A percentile compares a stretch with the other conserved stretches of the same genome.
Conservation (phyloP, 768 basidiomycete genomes). For the Tubosaeta sp. region DNA sequence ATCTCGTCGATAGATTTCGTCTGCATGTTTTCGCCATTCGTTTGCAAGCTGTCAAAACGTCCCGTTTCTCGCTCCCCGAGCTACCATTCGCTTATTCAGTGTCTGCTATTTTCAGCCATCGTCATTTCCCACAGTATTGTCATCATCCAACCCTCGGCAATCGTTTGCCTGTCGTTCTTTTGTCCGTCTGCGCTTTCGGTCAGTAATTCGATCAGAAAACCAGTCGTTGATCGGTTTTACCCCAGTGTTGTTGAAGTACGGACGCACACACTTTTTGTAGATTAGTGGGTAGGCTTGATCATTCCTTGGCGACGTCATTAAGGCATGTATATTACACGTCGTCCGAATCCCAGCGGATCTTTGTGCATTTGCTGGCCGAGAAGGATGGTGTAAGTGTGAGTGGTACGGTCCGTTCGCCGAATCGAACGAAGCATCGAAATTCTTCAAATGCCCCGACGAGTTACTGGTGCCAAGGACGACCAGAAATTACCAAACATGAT, state of each 20-base stretch:
- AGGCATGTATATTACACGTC: no score
- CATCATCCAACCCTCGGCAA: neutral
- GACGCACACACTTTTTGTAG: constrained; percentile 17
- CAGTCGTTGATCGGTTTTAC: constrained; percentile 9
- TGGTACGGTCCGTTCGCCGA: neutral
- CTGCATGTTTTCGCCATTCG: neutral
- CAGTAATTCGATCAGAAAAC: constrained; percentile 8
- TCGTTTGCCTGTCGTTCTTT: constrained; percentile 7
- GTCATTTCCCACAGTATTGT: constrained; percentile 3
- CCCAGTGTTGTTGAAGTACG: constrained; percentile 12
- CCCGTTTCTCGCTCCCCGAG: neutral
- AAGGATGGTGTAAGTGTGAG: no score
- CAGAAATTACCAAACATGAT: no score
- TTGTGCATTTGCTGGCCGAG: no score
- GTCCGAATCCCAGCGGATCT: no score
- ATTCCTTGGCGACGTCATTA: neutral
- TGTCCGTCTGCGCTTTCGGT: constrained; percentile 1
- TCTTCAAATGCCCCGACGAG: neutral
- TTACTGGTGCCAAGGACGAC: no score
- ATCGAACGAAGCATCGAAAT: neutral
- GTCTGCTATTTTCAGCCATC: neutral
- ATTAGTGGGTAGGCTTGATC: constrained; percentile 4
- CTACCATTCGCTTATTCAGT: neutral
- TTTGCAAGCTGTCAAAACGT: constrained; percentile 2
- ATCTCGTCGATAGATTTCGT: constrained; percentile 2